Percentiles rank a stretch among this genome's conserved stretches.
These are phyloP conservation scores for Lyophyllum semitale DNA, from an alignment of 768 basidiomycete genomes.

Conservation along the genomic window DNA sequence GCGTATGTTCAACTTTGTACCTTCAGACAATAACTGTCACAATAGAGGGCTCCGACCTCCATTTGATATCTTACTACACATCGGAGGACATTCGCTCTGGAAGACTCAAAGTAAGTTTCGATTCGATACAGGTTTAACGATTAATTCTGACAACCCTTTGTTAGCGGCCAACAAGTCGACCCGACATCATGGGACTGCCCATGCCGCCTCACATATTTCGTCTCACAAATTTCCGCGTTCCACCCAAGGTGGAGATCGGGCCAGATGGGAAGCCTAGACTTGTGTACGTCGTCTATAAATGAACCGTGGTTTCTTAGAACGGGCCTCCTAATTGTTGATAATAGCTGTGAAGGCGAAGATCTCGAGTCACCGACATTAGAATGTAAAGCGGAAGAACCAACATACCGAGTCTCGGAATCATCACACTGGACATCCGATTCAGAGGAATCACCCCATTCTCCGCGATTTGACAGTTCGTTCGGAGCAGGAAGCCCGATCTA, in stretches of 20 bases:
- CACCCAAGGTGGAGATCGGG: conserved; percentile 76
- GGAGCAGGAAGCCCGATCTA: conserved; percentile 28
- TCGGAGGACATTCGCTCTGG: conserved; percentile 76
- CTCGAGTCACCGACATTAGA: conserved; percentile 36
- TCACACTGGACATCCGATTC: conserved; percentile 38
- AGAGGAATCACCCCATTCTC: conserved; percentile 28
- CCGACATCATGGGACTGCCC: conserved; percentile 70
- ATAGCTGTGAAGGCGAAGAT: conserved; percentile 35
- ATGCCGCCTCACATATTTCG: conserved; percentile 81
- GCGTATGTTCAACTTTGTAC: conserved; percentile 1
- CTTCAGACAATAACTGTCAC: conserved; percentile 82
- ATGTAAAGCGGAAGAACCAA: conserved; percentile 50
- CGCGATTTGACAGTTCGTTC: conserved; percentile 35
- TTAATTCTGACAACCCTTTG: conserved; percentile 4
- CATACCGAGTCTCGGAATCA: conserved; percentile 41
- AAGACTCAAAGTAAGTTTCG: conserved; percentile 49
- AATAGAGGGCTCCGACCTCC: conserved; percentile 77
- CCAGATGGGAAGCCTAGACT: conserved; percentile 68
- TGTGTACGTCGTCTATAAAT: conserved; percentile 45
- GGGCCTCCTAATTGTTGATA: neutral
- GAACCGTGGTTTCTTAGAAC: neutral
- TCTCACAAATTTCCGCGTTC: conserved; percentile 80
- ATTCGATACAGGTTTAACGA: neutral
- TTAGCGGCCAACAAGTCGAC: conserved; percentile 64
- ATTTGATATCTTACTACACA: conserved; percentile 84